Base-by-base conservation (phyloP, 2,329 filamentous ascomycete genomes). In the Exophiala lecanii-corni region DNA sequence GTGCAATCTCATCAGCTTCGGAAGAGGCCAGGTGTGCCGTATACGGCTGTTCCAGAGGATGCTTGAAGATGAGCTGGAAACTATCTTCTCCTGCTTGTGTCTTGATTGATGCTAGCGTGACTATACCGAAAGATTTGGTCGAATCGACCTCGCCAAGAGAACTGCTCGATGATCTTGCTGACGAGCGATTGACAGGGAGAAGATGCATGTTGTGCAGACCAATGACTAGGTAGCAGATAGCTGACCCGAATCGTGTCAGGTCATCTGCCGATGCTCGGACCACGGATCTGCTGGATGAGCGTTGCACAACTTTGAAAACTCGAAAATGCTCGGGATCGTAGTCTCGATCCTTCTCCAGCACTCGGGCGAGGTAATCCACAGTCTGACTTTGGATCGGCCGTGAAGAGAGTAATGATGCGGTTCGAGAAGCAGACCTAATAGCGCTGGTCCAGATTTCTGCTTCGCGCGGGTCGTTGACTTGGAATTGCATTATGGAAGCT, bases 151-250 rank as follows among this genome's bases (percentile, higher is more conserved):
- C 69, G 26, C 58, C 65, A 37, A 80, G 58, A 9, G 75, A 77
- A 18, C 73, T 73, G 51, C 70, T 75, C 12, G 77, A 76, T 18
- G 70, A 65, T 50, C 75, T 70, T 53, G 71, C 72, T 21, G 68
- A 69, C 15, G 72, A 66, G 53, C 80, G 83, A 31, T 78, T 73
- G 21, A 82, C 58, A n/a, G 81, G 80, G 34, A 86, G 73, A 36
- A 86, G 56, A 63, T 86, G 82, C 23, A 86, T 65, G 58, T 82
- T 83, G 65, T 85, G 80, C 21, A 82, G 72, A 15, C 82, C 82
- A 57, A 86, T 73, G 5, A 77, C 81, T 49, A 86, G 70, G 57
- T 84, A 84, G 61, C 78, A 84, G 17, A 83, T 75, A 7, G 75
- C 78, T 7, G 80, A 78, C 28, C 74, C 74, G 19, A 81, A 63